Evolutionary conservation across 257 asterid genomes (phyloP).

Genomic region (Gynochthodes officinalis): DNA sequence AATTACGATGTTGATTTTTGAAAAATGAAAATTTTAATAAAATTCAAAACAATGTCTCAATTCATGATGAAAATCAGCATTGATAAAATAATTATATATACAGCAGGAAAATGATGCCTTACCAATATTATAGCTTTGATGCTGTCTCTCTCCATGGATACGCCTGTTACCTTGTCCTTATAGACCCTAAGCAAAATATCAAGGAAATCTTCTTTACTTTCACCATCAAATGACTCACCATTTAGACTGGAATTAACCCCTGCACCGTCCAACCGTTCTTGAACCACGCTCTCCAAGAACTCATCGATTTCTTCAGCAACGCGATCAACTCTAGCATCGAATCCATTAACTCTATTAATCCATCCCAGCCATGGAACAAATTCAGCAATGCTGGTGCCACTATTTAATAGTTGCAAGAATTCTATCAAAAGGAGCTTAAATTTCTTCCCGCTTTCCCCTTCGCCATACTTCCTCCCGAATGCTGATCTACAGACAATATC

Average conservation of each 20-base stretch:
- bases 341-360: conserved; percentile 31
- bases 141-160: conserved; percentile 25
- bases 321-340: conserved; percentile 19
- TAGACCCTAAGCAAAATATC: conserved; percentile 30
- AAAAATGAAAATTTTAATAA: not conserved
- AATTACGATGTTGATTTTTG: not conserved
- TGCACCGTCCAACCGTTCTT: conserved; percentile 13
- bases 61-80: no score
- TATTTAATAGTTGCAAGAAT: conserved; percentile 20
- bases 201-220: conserved; percentile 17
- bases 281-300: conserved; percentile 30
- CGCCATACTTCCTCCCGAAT: conserved; percentile 27
- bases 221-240: not conserved
- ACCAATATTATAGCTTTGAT: conserved; percentile 42
- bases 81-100: no score
- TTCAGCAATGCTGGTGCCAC: conserved; percentile 12
- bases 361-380: conserved; percentile 37
- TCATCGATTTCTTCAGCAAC: conserved; percentile 25
- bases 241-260: not conserved
- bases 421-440: conserved; percentile 19
- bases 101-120: not conserved
- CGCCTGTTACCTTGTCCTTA: conserved; percentile 16
- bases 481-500: conserved; percentile 29
- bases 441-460: conserved; percentile 23
- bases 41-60: no score